Evolutionary conservation across 2,329 filamentous ascomycete genomes (phyloP), one percentile per base, ranked within the genome.

Genomic region (Epichloe scottii): DNA sequence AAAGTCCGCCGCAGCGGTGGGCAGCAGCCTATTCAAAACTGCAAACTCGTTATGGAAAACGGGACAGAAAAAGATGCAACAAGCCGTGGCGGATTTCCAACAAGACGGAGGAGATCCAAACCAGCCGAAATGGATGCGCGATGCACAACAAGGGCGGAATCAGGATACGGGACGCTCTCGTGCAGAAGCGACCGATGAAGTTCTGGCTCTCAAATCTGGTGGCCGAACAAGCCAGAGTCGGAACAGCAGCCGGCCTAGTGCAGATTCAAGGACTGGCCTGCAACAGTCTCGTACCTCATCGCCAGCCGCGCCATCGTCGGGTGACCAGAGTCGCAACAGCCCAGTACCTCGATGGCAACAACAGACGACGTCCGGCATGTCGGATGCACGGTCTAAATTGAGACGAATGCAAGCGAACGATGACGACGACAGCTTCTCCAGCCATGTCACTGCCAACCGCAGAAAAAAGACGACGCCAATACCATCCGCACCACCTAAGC

Each of bases 21-120:
- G 93, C 0, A 88, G 73, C 43, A 94, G 78, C 55, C 68, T 98
- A 12, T 82, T 97, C 66, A 98, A 98, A 66, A 93, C 90, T 3
- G 93, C 93, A 2, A 95, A 94, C 58, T 91, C 88, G 1, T 70
- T 97, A 0, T 98, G 93, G 93, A 98, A 95, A 64, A 87, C 86
- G 3, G 84, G 91, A 0, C 88, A 90, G 62, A 98, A 95, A 68
- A 90, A 88, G 64, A 79, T 97, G 52, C 89, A 95, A 61, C 89
- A 93, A 66, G 91, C 89, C 4, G 87, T 97, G 35, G 83, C 89
- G 8, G 93, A 98, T 15, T 86, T 97, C 53, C 79, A 85, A 57
- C 75, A 79, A 56, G 76, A 77, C 5, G 52, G 43, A 41, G 84
- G 66, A 15, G 89, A 95, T 61, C 76, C 85, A 2, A 87, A 66